These are phyloP conservation scores for Salix arbutifolia DNA, from an alignment of 345 rosid genomes.

Conservation along the genomic window DNA sequence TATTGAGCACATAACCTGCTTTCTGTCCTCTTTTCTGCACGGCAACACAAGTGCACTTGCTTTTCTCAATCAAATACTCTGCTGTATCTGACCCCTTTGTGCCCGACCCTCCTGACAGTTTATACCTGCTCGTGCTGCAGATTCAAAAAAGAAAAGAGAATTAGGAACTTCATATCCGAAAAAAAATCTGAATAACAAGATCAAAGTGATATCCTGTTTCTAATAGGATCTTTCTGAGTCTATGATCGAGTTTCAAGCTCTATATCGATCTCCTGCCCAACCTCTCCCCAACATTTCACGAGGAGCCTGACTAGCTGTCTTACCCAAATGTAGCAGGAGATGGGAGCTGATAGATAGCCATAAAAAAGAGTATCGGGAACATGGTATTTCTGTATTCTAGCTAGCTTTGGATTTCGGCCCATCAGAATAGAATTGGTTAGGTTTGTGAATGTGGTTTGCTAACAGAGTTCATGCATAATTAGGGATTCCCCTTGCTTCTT, in stretches of 20 bases:
- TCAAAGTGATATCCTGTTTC: not conserved
- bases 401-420: not conserved
- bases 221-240: not conserved
- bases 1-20: constrained; percentile 80
- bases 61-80: constrained; percentile 74
- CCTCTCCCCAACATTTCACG: not conserved
- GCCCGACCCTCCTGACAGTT: constrained; percentile 49
- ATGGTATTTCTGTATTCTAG: not conserved
- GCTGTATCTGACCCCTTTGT: constrained; percentile 59
- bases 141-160: not conserved
- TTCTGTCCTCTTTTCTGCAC: constrained; percentile 81
- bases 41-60: constrained; percentile 76
- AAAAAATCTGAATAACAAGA: not conserved
- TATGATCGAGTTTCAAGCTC: not conserved
- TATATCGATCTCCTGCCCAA: not conserved
- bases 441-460: not conserved
- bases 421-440: not conserved
- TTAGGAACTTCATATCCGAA: not conserved
- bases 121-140: constrained; percentile 26
- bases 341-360: too few species aligned
- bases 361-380: too few species aligned
- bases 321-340: too few species aligned
- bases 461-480: not conserved
- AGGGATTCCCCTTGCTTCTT: not conserved
- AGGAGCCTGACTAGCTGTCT: not conserved